A percentile compares a stretch with the other conserved stretches of the same genome.
Evolutionary conservation across 2,329 filamentous ascomycete genomes (phyloP).

Genomic region (Colletotrichum cereale): DNA sequence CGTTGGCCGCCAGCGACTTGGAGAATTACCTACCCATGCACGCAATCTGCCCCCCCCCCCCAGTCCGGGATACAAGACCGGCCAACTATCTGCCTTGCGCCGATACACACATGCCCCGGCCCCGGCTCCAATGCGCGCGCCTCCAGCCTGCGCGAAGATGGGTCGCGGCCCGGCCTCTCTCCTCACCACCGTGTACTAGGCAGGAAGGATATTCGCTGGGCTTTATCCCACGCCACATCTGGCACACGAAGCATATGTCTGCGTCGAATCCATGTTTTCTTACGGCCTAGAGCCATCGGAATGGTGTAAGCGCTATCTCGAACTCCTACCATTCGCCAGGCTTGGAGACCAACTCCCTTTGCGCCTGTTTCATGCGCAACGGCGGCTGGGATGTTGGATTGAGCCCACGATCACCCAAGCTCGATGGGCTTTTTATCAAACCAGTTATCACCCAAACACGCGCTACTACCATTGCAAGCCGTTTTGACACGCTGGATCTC

Average conservation of each 20-base stretch:
- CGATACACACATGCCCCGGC: slow-evolving; percentile 17
- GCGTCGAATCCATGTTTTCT: neutral
- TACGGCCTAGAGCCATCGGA: neutral
- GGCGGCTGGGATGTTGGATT: neutral
- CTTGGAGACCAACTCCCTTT: neutral
- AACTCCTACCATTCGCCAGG: neutral
- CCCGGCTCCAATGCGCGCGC: slow-evolving; percentile 33
- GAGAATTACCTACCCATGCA: slow-evolving; percentile 31
- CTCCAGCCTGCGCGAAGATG: slow-evolving; percentile 18
- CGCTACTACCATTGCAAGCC: no score
- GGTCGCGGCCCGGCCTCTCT: slow-evolving; percentile 27
- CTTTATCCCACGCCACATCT: neutral
- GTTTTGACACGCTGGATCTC: neutral
- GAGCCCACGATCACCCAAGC: neutral
- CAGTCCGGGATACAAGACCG: neutral
- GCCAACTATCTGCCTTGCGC: slow-evolving; percentile 12
- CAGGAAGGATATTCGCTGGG: neutral
- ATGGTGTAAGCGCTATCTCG: neutral
- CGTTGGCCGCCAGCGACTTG: slow-evolving; percentile 31
- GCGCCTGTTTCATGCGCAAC: neutral
- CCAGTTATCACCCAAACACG: neutral
- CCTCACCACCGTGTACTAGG: slow-evolving; percentile 9
- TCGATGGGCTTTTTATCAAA: neutral
- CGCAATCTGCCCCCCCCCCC: neutral
- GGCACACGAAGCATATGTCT: neutral